Evolutionary conservation across 140 eudicot species (phyloP), one percentile per base, ranked within the genome.

Genomic region (Ambrosia hybrid): DNA sequence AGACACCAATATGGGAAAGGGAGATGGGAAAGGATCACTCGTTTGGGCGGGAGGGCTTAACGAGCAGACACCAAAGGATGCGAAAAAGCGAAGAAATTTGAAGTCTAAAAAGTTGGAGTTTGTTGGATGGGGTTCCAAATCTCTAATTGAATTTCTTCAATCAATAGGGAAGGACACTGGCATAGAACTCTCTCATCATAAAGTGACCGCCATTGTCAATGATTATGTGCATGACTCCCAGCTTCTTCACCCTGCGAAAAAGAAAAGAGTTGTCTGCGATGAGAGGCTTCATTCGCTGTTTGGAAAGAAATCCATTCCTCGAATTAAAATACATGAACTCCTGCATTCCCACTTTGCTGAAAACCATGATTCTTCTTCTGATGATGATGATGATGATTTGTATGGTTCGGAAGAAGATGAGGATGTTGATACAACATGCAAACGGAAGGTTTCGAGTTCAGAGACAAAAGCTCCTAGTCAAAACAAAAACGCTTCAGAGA

Each of bases 101-200:
- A 85, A 77, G 61, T n/a, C 84, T 1, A 86, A 81, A 72, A 85
- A 84, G 73, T 15, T 78, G 45, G 96, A 93, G 76, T 94, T 80
- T 78, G 71, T 84, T 17, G 94, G 91, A 6, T 94, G 99, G 99
- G 96, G 86, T 55, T 94, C 99, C 2, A 90, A 66, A 65, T 85
- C 85, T 0, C 81, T 94, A 5, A 73, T 86, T 8, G 96, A 86
- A 26, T 94, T 94, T 76, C 88, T 94, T 4, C 68, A 83, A 36
- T 83, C 96, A 65, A 81, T 86, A 38, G 99, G 99, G 30, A 80
- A 77, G 66, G 86, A 88, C 33, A 79, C 79, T 10, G 66, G 33
- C 6, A 75, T 69, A 21, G 70, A 79, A 76, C 81, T 75, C 43
- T 71, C 97, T 41, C 94, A 83, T 51, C 41, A 71, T 49, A 93